Base-by-base conservation (phyloP, 2,329 filamentous ascomycete genomes). In the Hymenoscyphus infarciens region DNA sequence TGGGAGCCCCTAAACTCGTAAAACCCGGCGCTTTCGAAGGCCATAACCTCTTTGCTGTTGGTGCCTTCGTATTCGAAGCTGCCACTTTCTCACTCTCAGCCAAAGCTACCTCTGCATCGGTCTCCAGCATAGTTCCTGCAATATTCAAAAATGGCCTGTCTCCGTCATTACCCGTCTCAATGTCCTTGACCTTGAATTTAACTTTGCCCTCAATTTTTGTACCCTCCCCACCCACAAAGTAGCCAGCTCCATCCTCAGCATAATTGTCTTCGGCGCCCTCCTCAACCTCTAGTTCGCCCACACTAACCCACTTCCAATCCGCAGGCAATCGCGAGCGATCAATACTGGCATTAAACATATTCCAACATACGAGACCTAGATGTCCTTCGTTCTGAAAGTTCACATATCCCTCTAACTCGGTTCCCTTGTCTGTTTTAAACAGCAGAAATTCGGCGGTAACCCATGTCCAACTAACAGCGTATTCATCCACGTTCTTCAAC, bases 301-400 rank as follows among this genome's bases (percentile, higher is more conserved):
- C 80, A 61, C 81, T 79, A 16, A 91, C 82, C 89, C 92, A 98
- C 65, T 80, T 86, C 95, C 94, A 99, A 27, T 84, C 83, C 15
- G 79, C 76, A 0, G 95, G 95, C 16, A 99, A 80, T 39, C 91
- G 82, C 64, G 84, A 85, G 25, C 88, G 82, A 70, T 94, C 89
- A 64, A 99, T 90, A 53, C 89, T 91, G 1, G 94, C 91, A 69
- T 95, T 96, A 81, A 98, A 98, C 68, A 92, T 86, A 75, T 94
- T 94, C 77, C 92, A 93, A 75, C 92, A 95, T 11, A 96, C 86
- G 2, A 97, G 84, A 22, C 94, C 93, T 6, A 99, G 82, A 73
- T 97, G 92, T 6, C 91, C 92, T 69, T 95, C 91, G 56, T 89
- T 94, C 74, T 96, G 91, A 33, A 97, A 81, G 71, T 94, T 95